Conservation (phyloP, 1,139 yeast genomes). For the Suhomyces terraborum region DNA sequence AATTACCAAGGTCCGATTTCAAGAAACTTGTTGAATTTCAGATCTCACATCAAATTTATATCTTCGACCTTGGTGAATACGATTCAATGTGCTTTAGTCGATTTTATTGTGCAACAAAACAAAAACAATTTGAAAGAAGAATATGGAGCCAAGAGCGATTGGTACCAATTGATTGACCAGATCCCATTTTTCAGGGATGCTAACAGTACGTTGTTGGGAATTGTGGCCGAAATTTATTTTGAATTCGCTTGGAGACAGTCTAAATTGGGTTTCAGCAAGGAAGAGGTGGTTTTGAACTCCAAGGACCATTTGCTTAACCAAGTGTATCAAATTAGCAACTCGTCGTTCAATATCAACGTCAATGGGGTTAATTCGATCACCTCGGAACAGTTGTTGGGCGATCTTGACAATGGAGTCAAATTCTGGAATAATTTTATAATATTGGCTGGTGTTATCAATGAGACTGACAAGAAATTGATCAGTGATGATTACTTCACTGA, state of each 20-base stretch:
- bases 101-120: constrained; percentile 59
- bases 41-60: constrained; percentile 64
- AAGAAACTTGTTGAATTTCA: constrained; percentile 60
- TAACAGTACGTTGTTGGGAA: constrained; percentile 48
- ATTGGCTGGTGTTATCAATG: constrained; percentile 39
- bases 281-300: constrained; percentile 32
- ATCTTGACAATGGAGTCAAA: constrained; percentile 40
- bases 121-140: constrained; percentile 41
- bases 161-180: constrained; percentile 58
- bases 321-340: constrained; percentile 42
- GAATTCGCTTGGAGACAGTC: constrained; percentile 39
- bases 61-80: constrained; percentile 54
- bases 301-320: constrained; percentile 40
- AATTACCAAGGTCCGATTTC: constrained; percentile 74
- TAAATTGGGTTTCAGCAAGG: constrained; percentile 29
- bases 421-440: constrained; percentile 47
- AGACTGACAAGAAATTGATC: constrained; percentile 37
- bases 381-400: constrained; percentile 38
- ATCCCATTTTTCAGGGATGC: constrained; percentile 61
- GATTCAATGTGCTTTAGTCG: constrained; percentile 53
- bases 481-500: constrained; percentile 33
- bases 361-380: constrained; percentile 46
- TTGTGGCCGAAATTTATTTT: constrained; percentile 45
- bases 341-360: constrained; percentile 46
- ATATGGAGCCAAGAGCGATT: constrained; percentile 46